A percentile compares a stretch with the other conserved stretches of the same genome.
These are phyloP conservation scores for Gossypium thurberi DNA, from an alignment of 345 rosid genomes.

Conservation along the genomic window DNA sequence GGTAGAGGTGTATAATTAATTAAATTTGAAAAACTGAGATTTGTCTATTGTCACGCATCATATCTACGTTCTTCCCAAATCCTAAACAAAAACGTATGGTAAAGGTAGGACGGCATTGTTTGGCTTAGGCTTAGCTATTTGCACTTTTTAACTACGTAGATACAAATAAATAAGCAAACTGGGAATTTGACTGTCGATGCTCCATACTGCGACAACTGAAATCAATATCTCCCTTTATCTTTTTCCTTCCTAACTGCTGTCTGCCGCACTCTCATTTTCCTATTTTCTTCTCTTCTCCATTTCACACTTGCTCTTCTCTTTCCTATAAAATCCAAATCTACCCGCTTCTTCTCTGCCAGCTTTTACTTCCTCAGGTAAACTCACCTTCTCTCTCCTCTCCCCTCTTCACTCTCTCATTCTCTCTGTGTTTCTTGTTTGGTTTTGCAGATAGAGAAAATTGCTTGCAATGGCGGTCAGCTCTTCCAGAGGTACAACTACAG, in stretches of 20 bases:
- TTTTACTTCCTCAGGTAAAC: background rate
- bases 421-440: background rate
- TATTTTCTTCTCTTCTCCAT: background rate
- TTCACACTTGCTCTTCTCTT: conserved; percentile 3
- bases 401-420: background rate
- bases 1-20: too few relatives aligned
- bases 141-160: too few relatives aligned
- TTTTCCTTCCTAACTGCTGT: conserved; percentile 35
- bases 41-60: too few relatives aligned
- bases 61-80: too few relatives aligned
- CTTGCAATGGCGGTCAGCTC: conserved; percentile 36
- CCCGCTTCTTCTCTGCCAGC: background rate
- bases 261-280: conserved; percentile 50
- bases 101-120: too few relatives aligned
- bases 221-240: too few relatives aligned
- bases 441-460: conserved; percentile 10
- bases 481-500: conserved; percentile 32
- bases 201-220: too few relatives aligned
- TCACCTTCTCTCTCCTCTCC: background rate
- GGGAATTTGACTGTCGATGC: too few relatives aligned
- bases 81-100: too few relatives aligned
- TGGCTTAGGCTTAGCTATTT: too few relatives aligned
- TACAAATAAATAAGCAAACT: too few relatives aligned
- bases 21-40: too few relatives aligned
- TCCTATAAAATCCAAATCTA: conserved; percentile 23